Evolutionary conservation across 2,329 filamentous ascomycete genomes (phyloP).

Genomic region (Lasiodiplodia sp.): DNA sequence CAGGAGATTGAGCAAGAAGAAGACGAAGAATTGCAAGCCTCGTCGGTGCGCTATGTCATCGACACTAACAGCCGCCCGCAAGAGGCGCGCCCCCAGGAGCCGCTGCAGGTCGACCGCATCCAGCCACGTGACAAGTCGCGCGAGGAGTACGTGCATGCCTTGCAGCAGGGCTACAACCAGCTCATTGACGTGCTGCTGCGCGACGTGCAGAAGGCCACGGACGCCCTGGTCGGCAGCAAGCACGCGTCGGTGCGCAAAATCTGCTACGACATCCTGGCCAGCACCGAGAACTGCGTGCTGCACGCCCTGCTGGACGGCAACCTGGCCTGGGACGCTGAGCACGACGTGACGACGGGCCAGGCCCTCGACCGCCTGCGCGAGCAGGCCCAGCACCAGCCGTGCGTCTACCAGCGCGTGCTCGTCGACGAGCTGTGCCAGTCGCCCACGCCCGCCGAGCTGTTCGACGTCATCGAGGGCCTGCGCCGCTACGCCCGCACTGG

Average conservation of each 20-base stretch:
- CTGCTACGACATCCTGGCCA: constrained; percentile 31
- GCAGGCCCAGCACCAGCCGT: constrained; percentile 26
- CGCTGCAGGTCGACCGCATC: constrained; percentile 24
- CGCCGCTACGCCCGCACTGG: constrained; percentile 29
- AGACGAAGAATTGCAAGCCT: constrained; percentile 25
- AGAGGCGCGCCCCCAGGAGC: constrained; percentile 16
- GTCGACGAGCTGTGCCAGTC: constrained; percentile 31
- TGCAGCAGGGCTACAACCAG: constrained; percentile 31
- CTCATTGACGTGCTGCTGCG: constrained; percentile 29
- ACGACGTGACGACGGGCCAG: constrained; percentile 19
- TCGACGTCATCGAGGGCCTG: constrained; percentile 29
- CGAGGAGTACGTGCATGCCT: constrained; percentile 29
- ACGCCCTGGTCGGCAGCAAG: constrained; percentile 28
- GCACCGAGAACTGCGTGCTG: constrained; percentile 30
- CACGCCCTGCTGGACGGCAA: constrained; percentile 31
- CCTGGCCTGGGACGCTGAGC: constrained; percentile 31
- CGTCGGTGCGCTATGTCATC: constrained; percentile 27
- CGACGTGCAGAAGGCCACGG: constrained; percentile 22
- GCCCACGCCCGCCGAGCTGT: constrained; percentile 28
- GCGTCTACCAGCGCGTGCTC: constrained; percentile 31
- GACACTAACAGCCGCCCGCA: not conserved
- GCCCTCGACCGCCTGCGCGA: constrained; percentile 25
- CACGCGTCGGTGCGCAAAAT: constrained; percentile 27
- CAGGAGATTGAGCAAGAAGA: constrained; percentile 29
- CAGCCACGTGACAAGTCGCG: constrained; percentile 30